phyloP scores from a whole-genome alignment of 2,329 filamentous ascomycete genomes.

The Akanthomyces lecanii region DNA sequence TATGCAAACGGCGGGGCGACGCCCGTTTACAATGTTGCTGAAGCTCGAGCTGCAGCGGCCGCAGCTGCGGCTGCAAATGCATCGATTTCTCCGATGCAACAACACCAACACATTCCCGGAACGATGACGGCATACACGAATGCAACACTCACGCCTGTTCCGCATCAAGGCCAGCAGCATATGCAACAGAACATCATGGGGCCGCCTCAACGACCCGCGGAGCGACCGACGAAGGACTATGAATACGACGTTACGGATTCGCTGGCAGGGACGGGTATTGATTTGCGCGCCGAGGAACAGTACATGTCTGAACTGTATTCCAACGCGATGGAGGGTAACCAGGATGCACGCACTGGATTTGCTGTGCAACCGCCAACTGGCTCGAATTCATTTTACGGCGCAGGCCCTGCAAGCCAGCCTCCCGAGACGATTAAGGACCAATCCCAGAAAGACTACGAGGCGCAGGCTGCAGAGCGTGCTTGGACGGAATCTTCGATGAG shows the following conservation, averaged over 20 bases:
- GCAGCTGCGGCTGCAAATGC: conserved; percentile 30
- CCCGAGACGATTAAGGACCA: conserved; percentile 41
- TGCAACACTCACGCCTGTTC: conserved; percentile 28
- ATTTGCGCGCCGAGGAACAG: conserved; percentile 82
- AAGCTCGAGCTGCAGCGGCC: conserved; percentile 26
- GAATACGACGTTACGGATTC: conserved; percentile 79
- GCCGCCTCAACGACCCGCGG: conserved; percentile 57
- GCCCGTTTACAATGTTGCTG: conserved; percentile 33
- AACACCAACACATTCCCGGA: conserved; percentile 28
- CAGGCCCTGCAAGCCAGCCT: conserved; percentile 62
- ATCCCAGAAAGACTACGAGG: conserved; percentile 60
- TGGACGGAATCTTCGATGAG: conserved; percentile 63
- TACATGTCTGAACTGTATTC: conserved; percentile 67
- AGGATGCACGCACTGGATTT: conserved; percentile 49
- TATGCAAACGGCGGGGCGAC: conserved; percentile 38
- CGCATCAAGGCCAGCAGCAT: conserved; percentile 19
- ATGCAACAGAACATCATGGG: conserved; percentile 41
- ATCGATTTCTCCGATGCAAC: conserved; percentile 31
- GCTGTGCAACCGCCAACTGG: conserved; percentile 48
- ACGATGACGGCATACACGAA: conserved; percentile 28
- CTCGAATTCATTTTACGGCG: conserved; percentile 58
- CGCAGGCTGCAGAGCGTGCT: conserved; percentile 60
- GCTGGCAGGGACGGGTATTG: conserved; percentile 77
- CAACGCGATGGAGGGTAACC: conserved; percentile 40
- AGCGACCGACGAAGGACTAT: conserved; percentile 58